Evolutionary conservation across 352 stramenopile genomes (phyloP).

Genomic region (Phytopythium sindhum): DNA sequence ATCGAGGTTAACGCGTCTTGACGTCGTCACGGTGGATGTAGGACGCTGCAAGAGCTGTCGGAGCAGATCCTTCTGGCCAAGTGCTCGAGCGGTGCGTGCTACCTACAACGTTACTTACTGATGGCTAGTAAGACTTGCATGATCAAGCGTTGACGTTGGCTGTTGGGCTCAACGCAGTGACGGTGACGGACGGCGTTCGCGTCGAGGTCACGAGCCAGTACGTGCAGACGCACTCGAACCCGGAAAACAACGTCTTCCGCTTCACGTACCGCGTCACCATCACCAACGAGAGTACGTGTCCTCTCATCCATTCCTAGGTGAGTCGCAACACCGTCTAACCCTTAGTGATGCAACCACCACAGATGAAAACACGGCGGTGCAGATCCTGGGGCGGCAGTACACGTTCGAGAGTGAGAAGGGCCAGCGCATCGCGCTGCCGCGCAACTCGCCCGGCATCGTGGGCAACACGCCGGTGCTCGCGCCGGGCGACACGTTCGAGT

Average conservation of each 20-base stretch:
- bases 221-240: slow-evolving; percentile 49
- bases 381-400: slow-evolving; percentile 73
- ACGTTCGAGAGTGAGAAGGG: slow-evolving; percentile 73
- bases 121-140: not conserved
- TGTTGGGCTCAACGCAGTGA: slow-evolving; percentile 35
- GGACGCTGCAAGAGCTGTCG: slow-evolving; percentile 56
- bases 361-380: slow-evolving; percentile 50
- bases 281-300: slow-evolving; percentile 58
- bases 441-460: slow-evolving; percentile 68
- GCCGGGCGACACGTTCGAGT: slow-evolving; percentile 76
- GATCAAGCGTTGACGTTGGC: slow-evolving; percentile 1
- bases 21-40: slow-evolving; percentile 11
- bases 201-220: slow-evolving; percentile 77
- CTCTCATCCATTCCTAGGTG: not conserved
- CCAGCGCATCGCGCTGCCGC: slow-evolving; percentile 50
- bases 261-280: slow-evolving; percentile 81
- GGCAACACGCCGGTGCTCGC: slow-evolving; percentile 56
- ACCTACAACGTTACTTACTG: not conserved
- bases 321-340: not conserved
- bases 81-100: slow-evolving; percentile 60
- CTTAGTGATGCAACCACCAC: not conserved
- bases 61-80: slow-evolving; percentile 62
- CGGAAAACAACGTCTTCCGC: slow-evolving; percentile 47
- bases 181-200: slow-evolving; percentile 55
- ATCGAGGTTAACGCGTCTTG: not conserved